Evolutionary conservation across 768 basidiomycete genomes (phyloP), one percentile per base, ranked within the genome.

Genomic region (Leccinum subtestaceum): DNA sequence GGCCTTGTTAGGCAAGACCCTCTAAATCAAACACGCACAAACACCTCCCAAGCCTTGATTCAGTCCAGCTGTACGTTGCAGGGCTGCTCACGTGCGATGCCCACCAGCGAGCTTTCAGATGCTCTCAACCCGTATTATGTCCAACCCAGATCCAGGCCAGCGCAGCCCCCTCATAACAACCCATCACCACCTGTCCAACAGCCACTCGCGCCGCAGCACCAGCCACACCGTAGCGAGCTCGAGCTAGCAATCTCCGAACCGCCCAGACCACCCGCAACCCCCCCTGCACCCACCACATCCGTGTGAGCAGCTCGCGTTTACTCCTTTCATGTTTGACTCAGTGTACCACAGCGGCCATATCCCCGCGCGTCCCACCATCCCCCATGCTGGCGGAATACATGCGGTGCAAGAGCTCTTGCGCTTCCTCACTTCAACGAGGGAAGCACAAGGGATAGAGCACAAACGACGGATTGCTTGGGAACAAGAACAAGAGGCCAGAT

Each of bases 21-120:
- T 73, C 55, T 46, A 55, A 65, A 70, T 64, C 58, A 73, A 75
- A 73, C 68, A 73, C 10, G 7, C 2, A 50, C 58, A 72, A 73
- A 75, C 60, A 75, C 59, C 46, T 29, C 52, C 43, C 34, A 25
- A 17, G 11, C 36, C 38, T 32, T 38, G 38, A 38, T 47, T 17
- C 17, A 40, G n/a, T 43, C 17, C 43, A 19, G 43, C 43, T 45
- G 40, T 45, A 17, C 9, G 57, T 34, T 6, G 36, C 46, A 47
- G 52, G 43, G 21, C 27, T 17, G 38, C 52, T 45, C 46, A 34
- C 54, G 46, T 48, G 23, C 21, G 12, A 87, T 86, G 86, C 76
- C 81, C 65, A 80, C 84, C 60, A 91, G 88, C 76, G 88, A 91
- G 72, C 83, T 91, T 57, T 86, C 86, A 9, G 84, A 91, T 68